phyloP scores from a whole-genome alignment of 108 stramenopile species.

The Tribonema minus region DNA sequence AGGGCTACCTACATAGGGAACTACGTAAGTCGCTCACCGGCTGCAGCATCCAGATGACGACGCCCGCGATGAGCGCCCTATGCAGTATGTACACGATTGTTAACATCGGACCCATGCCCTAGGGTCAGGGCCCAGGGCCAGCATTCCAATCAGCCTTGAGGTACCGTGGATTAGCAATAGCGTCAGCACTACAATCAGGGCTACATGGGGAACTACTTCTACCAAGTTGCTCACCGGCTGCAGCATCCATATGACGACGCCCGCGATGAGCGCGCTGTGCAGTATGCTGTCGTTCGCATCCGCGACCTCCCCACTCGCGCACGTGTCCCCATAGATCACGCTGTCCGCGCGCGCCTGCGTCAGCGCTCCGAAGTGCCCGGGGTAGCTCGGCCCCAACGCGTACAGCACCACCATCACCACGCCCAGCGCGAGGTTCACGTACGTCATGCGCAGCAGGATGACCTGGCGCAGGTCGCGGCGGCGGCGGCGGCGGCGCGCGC shows the following conservation, averaged over 20 bases:
- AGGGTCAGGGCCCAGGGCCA: too few species aligned
- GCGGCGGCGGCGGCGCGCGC: not conserved
- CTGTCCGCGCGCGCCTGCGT: not conserved
- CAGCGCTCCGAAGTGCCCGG: slow-evolving; percentile 9
- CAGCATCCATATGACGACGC: slow-evolving; percentile 9
- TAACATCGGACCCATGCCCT: too few species aligned
- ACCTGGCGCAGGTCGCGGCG: not conserved
- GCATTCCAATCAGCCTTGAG: too few species aligned
- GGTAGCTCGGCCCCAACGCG: not conserved
- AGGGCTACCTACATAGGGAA: too few species aligned
- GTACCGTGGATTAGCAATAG: too few species aligned
- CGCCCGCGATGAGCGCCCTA: slow-evolving; percentile 15
- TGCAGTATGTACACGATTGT: slow-evolving; percentile 5
- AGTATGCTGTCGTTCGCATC: slow-evolving; percentile 8
- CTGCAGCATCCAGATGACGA: slow-evolving; percentile 18
- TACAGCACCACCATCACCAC: not conserved
- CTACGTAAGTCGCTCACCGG: too few species aligned
- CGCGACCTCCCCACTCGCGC: slow-evolving; percentile 9
- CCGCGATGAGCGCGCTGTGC: slow-evolving; percentile 17
- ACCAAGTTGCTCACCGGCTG: too few species aligned
- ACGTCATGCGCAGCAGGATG: slow-evolving; percentile 3
- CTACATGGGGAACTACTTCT: too few species aligned
- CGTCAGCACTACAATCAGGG: too few species aligned
- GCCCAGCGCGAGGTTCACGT: slow-evolving; percentile 7
- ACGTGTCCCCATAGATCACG: slow-evolving; percentile 7